Conservation (phyloP, 2,329 filamentous ascomycete genomes). For the Fusarium keratoplasticum region DNA sequence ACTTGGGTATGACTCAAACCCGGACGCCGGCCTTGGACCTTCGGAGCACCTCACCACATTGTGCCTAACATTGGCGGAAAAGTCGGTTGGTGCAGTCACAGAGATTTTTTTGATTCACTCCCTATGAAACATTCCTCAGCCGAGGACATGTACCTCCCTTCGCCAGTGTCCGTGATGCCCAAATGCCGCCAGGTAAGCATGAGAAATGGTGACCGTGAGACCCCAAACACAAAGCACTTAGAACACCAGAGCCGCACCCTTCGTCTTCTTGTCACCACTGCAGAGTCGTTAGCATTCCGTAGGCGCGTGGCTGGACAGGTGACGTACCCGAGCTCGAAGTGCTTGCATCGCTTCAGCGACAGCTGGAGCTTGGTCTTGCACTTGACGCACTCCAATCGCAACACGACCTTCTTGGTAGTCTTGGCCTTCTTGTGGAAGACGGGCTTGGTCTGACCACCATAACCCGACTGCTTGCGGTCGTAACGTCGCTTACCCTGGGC, state of each 20-base stretch:
- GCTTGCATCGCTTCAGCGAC: slow-evolving; percentile 99
- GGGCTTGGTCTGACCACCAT: slow-evolving; percentile 99
- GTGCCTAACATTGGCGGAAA: slow-evolving; percentile 15
- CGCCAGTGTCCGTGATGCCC: slow-evolving; percentile 63
- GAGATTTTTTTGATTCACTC: slow-evolving; percentile 55
- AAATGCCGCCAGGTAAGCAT: slow-evolving; percentile 58
- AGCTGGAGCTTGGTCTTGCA: slow-evolving; percentile 99
- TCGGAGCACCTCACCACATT: not conserved
- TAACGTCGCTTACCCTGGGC: slow-evolving; percentile 99
- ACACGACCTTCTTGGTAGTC: slow-evolving; percentile 99
- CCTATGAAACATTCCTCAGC: slow-evolving; percentile 58
- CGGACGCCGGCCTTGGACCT: not conserved
- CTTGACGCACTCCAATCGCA: slow-evolving; percentile 95
- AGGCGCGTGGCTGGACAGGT: not conserved
- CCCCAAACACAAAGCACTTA: slow-evolving; percentile 73
- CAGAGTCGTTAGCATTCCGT: slow-evolving; percentile 56
- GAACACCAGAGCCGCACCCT: slow-evolving; percentile 99
- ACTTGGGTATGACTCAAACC: slow-evolving; percentile 5
- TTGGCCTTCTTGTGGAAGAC: slow-evolving; percentile 99
- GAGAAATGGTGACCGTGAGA: slow-evolving; percentile 52
- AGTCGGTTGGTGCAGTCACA: slow-evolving; percentile 41
- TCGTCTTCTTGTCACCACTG: slow-evolving; percentile 99
- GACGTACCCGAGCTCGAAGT: slow-evolving; percentile 98
- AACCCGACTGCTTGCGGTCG: slow-evolving; percentile 98
- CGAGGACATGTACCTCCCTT: slow-evolving; percentile 60